Base-by-base conservation (phyloP, 208 protist species). In the Trypanosoma grayi region DNA sequence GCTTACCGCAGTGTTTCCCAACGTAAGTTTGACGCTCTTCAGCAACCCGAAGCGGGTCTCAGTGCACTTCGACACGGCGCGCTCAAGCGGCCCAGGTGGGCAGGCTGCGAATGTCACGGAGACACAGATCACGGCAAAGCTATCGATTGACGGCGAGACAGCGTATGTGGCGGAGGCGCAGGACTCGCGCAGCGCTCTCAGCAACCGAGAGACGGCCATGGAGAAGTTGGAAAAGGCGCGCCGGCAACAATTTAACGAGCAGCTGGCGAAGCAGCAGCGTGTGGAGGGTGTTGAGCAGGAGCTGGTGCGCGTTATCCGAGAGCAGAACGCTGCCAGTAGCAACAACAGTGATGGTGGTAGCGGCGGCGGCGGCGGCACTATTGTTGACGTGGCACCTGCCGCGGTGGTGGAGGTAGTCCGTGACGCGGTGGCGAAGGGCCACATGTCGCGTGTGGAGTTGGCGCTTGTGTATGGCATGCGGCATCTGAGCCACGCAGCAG, bases 41-140 rank as follows among this genome's bases (percentile, higher is more conserved):
- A 31, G 50, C 13, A 93, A 95, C 52, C 2, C 31, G 1, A 28
- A 72, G 9, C 86, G 90, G 43, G 60, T 64, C 37, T 43, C 8
- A 5, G 67, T 92, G 28, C 54, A 63, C 2, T 93, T 83, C 74
- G 87, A 94, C 9, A 88, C 84, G 28, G 83, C 85, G 13, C 83
- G 87, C 13, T 73, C 86, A 30, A 91, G 85, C 60, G 87, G 87
- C 13, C 91, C 91, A 0, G 91, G 91, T 27, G 91, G 91, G 33
- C 91, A 96, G 66, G 87, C 91, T 4, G 77, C 75, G 2, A 96
- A 96, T 51, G 87, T 94, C 2, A 72, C 83, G 0, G 87, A 96
- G 70, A 96, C 87, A 13, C 91, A 94, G 59, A 76, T 96, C 20
- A 85, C 81, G 40, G 87, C 86, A n/a, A 83, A 81, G 70, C 66